These are phyloP conservation scores for Bullera alba DNA, from an alignment of 768 basidiomycete genomes.

Conservation along the genomic window DNA sequence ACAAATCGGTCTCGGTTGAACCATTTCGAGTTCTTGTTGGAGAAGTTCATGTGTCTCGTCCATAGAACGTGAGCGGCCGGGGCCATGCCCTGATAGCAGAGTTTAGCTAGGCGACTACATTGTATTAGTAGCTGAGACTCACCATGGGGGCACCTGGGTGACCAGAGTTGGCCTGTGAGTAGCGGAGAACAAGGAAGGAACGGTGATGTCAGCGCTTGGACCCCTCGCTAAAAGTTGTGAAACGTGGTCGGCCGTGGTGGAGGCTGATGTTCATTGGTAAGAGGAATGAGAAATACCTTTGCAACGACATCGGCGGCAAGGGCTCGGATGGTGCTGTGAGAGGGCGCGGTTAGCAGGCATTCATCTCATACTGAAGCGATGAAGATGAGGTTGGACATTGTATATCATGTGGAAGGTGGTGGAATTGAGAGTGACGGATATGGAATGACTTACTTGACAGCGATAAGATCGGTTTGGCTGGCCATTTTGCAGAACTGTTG, in stretches of 20 bases:
- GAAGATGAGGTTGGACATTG: background rate
- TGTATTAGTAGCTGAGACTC: slow-evolving; percentile 54
- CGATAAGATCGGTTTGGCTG: background rate
- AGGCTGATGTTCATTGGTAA: no score
- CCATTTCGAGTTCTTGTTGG: slow-evolving; percentile 85
- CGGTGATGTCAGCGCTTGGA: background rate
- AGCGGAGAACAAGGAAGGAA: background rate
- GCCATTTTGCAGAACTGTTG: background rate
- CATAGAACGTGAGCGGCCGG: slow-evolving; percentile 46
- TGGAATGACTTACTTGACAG: slow-evolving; percentile 1
- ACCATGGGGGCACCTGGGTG: slow-evolving; percentile 92
- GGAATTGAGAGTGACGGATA: background rate
- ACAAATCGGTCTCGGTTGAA: slow-evolving; percentile 96
- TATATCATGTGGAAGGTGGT: background rate
- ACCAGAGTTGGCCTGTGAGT: slow-evolving; percentile 72
- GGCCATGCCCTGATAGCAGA: slow-evolving; percentile 35
- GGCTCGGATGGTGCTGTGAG: slow-evolving; percentile 41
- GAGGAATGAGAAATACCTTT: slow-evolving; percentile 30
- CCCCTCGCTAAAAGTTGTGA: no score
- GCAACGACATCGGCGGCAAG: slow-evolving; percentile 46
- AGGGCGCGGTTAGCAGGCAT: background rate
- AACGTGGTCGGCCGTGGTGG: no score
- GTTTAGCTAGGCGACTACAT: background rate
- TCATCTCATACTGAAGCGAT: background rate
- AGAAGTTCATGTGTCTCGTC: slow-evolving; percentile 73